phyloP scores from a whole-genome alignment of 202 grass and related monocot species.

The Setaria viridis region DNA sequence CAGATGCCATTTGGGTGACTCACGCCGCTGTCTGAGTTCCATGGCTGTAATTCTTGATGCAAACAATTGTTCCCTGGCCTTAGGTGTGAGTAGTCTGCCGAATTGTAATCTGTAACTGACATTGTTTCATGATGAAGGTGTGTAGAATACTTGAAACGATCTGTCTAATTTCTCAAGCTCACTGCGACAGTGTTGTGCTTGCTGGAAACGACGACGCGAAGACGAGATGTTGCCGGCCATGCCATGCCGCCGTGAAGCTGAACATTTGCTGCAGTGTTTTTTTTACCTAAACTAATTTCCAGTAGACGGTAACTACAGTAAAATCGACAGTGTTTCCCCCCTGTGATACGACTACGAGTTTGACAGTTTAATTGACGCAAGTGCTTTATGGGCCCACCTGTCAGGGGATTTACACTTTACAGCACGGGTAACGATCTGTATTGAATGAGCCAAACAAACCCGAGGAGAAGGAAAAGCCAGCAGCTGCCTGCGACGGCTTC shows the following conservation, averaged over 20 bases:
- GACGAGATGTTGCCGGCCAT: background rate
- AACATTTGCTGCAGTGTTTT: background rate
- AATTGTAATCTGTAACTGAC: conserved; percentile 9
- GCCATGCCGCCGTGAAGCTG: background rate
- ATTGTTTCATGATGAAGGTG: conserved; percentile 15
- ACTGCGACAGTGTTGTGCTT: background rate
- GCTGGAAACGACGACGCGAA: background rate
- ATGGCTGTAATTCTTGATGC: conserved; percentile 9
- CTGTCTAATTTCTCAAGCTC: background rate
- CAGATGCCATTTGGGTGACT: background rate
- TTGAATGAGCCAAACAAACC: conserved; percentile 27
- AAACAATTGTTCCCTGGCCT: conserved; percentile 23
- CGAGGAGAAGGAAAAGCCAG: background rate
- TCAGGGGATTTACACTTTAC: background rate
- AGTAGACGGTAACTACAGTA: too few relatives aligned
- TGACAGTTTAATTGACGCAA: background rate
- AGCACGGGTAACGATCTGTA: background rate
- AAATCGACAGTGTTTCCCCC: too few relatives aligned
- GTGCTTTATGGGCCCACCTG: background rate
- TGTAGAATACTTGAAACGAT: conserved; percentile 4
- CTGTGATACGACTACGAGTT: too few relatives aligned
- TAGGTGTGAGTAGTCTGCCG: conserved; percentile 10
- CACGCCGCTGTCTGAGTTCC: background rate
- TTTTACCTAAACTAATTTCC: background rate
- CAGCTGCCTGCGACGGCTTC: background rate